These are phyloP conservation scores for Cutaneotrichosporon sp. DNA, from an alignment of 1,284 basidiomycete species.

Conservation along the genomic window DNA sequence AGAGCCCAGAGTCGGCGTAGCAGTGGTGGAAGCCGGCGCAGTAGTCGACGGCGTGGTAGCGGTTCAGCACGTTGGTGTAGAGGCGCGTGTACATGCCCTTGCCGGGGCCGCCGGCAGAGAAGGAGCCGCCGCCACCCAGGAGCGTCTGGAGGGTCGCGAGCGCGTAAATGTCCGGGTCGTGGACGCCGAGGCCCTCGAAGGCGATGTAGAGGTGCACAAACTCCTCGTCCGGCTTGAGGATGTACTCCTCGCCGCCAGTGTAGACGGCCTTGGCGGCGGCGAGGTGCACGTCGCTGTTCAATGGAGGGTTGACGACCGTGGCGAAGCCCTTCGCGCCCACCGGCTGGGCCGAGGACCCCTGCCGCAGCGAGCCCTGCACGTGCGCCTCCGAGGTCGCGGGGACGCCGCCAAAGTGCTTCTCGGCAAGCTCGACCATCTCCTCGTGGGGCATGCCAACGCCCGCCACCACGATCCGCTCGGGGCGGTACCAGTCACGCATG, in stretches of 20 bases:
- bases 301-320: conserved; percentile 30
- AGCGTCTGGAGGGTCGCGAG: conserved; percentile 94
- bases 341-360: conserved; percentile 61
- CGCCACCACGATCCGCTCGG: conserved; percentile 91
- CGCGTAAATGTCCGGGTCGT: conserved; percentile 91
- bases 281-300: conserved; percentile 45
- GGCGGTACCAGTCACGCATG: conserved; percentile 82
- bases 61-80: conserved; percentile 96
- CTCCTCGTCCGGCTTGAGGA: conserved; percentile 66
- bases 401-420: conserved; percentile 80
- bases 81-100: conserved; percentile 99
- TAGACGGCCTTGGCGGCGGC: conserved; percentile 65
- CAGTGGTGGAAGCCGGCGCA: conserved; percentile 99
- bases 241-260: conserved; percentile 77
- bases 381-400: conserved; percentile 49
- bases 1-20: conserved; percentile 91
- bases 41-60: conserved; percentile 91
- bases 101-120: conserved; percentile 75
- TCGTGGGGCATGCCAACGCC: conserved; percentile 91
- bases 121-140: conserved; percentile 87
- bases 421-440: conserved; percentile 77
- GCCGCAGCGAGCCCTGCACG: conserved; percentile 33
- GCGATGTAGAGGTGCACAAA: conserved; percentile 93
- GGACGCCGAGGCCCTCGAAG: conserved; percentile 89
- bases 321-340: conserved; percentile 60